Evolutionary conservation across 1,284 basidiomycete genomes (phyloP).

Genomic region (Kwoniella shivajii): DNA sequence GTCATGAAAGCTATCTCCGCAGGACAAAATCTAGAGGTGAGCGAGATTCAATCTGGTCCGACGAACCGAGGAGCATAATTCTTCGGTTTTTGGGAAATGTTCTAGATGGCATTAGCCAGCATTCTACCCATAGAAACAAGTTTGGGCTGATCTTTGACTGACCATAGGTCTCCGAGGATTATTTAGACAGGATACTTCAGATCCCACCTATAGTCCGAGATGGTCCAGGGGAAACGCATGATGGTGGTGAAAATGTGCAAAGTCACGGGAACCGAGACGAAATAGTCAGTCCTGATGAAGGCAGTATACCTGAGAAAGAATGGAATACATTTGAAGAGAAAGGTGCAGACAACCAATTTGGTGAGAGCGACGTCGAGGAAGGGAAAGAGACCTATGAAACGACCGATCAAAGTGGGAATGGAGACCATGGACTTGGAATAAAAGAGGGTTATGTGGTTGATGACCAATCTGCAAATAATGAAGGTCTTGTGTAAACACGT

Average conservation of each 20-base stretch:
- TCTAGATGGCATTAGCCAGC: too few species aligned
- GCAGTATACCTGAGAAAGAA: slow-evolving; percentile 47
- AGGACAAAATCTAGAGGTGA: slow-evolving; percentile 48
- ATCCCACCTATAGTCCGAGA: slow-evolving; percentile 33
- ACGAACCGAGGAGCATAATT: too few species aligned
- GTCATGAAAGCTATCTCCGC: slow-evolving; percentile 51
- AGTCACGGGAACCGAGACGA: neutral
- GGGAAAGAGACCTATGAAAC: slow-evolving; percentile 2
- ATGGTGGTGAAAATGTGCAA: neutral
- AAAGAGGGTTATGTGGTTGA: neutral
- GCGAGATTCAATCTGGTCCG: too few species aligned
- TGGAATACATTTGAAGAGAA: slow-evolving; percentile 30
- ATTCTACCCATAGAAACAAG: too few species aligned
- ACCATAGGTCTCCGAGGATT: slow-evolving; percentile 34
- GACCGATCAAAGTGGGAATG: neutral
- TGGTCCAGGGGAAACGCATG: slow-evolving; percentile 5
- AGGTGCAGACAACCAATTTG: neutral
- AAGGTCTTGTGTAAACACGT: neutral
- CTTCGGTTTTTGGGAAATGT: neutral
- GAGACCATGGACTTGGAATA: slow-evolving; percentile 3
- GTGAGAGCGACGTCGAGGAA: neutral
- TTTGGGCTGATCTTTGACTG: too few species aligned
- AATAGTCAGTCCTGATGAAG: slow-evolving; percentile 36
- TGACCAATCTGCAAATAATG: neutral
- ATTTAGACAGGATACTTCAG: slow-evolving; percentile 36